phyloP scores from a whole-genome alignment of 1,284 basidiomycete genomes.

The Ustilago hordei region DNA sequence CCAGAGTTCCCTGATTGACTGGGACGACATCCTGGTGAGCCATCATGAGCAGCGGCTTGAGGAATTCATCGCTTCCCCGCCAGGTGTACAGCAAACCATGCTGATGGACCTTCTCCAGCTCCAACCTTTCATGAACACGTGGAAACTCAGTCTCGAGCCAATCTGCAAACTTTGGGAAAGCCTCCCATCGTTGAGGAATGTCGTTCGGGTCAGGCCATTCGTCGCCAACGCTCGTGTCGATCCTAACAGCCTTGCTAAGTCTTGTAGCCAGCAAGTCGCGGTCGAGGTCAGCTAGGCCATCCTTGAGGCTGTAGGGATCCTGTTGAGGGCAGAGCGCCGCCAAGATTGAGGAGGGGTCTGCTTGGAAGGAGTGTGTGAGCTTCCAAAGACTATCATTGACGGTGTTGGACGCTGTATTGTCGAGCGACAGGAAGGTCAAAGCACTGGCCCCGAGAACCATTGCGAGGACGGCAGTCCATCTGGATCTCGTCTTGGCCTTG shows the following conservation, averaged over 20 bases:
- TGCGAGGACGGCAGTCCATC: conserved; percentile 27
- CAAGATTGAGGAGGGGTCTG: conserved; percentile 2
- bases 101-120: conserved; percentile 73
- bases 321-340: conserved; percentile 42
- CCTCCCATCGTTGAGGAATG: conserved; percentile 44
- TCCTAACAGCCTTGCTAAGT: conserved; percentile 58
- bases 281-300: conserved; percentile 38
- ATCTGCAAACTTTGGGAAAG: conserved; percentile 53
- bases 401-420: conserved; percentile 30
- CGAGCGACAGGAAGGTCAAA: conserved; percentile 39
- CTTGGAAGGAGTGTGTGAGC: conserved; percentile 19
- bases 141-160: conserved; percentile 56
- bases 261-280: conserved; percentile 41
- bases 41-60: conserved; percentile 78
- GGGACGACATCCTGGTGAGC: conserved; percentile 73
- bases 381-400: conserved; percentile 42
- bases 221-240: conserved; percentile 61
- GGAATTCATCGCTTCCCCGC: conserved; percentile 74
- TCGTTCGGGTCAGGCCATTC: conserved; percentile 52
- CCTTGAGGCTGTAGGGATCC: conserved; percentile 39
- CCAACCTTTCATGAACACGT: conserved; percentile 42
- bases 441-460: conserved; percentile 27
- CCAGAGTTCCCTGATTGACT: conserved; percentile 72
- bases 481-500: conserved; percentile 13
- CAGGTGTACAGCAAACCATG: conserved; percentile 78